Evolutionary conservation across 352 stramenopile species (phyloP).

Genomic region (Saprolegnia diclina): DNA sequence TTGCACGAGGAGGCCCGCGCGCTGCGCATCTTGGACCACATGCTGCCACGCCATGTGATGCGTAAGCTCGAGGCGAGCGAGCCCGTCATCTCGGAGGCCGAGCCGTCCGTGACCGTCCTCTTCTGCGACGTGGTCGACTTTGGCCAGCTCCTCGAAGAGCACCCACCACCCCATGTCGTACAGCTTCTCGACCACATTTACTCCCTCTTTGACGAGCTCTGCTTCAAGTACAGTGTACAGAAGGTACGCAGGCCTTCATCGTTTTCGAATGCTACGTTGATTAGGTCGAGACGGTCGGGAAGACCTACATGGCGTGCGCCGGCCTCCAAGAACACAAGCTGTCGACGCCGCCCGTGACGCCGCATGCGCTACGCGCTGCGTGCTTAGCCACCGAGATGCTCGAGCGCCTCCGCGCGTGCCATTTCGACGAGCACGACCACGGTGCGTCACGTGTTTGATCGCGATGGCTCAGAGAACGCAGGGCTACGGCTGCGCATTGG

Average conservation of each 20-base stretch:
- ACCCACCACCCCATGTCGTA: slow-evolving; percentile 65
- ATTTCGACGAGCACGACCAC: slow-evolving; percentile 51
- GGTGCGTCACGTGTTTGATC: slow-evolving; percentile 76
- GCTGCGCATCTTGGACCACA: slow-evolving; percentile 77
- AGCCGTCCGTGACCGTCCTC: slow-evolving; percentile 81
- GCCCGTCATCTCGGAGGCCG: slow-evolving; percentile 72
- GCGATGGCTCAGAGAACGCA: no score
- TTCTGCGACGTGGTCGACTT: slow-evolving; percentile 85
- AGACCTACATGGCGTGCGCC: slow-evolving; percentile 88
- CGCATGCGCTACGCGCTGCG: slow-evolving; percentile 58
- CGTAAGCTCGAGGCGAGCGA: slow-evolving; percentile 78
- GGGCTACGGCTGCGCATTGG: slow-evolving; percentile 89
- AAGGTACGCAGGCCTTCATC: no score
- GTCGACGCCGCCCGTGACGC: neutral
- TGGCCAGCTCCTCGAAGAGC: slow-evolving; percentile 63
- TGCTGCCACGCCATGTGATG: slow-evolving; percentile 76
- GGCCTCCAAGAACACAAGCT: slow-evolving; percentile 56
- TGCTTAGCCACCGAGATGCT: slow-evolving; percentile 77
- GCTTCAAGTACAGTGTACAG: slow-evolving; percentile 82
- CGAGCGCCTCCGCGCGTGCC: slow-evolving; percentile 51
- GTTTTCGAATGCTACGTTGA: no score
- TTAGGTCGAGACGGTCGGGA: slow-evolving; percentile 90
- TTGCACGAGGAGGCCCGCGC: slow-evolving; percentile 73
- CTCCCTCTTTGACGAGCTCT: slow-evolving; percentile 88
- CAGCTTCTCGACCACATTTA: slow-evolving; percentile 88